Evolutionary conservation across 1,284 basidiomycete genomes (phyloP).

Genomic region (Apiotrichum gracile): DNA sequence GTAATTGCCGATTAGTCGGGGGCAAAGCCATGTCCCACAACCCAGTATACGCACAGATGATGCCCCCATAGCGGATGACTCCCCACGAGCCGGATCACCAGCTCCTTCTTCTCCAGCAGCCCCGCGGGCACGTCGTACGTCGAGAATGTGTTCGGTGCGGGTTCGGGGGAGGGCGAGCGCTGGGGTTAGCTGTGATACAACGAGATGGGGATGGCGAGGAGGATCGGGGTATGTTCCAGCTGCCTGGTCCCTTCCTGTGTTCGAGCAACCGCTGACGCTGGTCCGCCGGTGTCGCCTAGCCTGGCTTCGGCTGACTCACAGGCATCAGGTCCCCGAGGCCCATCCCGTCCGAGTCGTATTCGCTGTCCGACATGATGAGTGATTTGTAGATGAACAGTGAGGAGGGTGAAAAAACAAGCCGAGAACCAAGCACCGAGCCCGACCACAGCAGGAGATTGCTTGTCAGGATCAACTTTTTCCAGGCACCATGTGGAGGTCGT

Average conservation of each 20-base stretch:
- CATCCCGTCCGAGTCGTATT: conserved; percentile 36
- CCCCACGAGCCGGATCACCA: conserved; percentile 73
- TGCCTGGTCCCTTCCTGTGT: too few relatives aligned
- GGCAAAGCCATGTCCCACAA: neutral
- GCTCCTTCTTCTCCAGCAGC: conserved; percentile 32
- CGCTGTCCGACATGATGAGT: conserved; percentile 2
- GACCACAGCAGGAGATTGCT: too few relatives aligned
- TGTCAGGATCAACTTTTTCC: too few relatives aligned
- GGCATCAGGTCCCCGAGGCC: conserved; percentile 46
- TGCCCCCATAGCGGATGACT: conserved; percentile 88
- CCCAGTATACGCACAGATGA: conserved; percentile 59
- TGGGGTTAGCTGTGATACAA: too few relatives aligned
- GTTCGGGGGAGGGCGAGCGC: conserved; percentile 33
- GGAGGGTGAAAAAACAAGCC: neutral
- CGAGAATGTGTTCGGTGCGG: conserved; percentile 34
- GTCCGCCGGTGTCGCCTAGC: too few relatives aligned
- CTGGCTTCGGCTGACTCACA: too few relatives aligned
- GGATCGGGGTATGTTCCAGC: too few relatives aligned
- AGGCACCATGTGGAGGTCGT: too few relatives aligned
- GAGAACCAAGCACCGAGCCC: neutral
- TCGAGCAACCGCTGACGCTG: too few relatives aligned
- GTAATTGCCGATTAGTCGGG: neutral
- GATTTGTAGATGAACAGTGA: neutral
- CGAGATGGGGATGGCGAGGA: too few relatives aligned
- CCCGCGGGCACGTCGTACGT: conserved; percentile 33